Conservation (phyloP, 2,329 filamentous ascomycete genomes). For the Fusarium begoniae region DNA sequence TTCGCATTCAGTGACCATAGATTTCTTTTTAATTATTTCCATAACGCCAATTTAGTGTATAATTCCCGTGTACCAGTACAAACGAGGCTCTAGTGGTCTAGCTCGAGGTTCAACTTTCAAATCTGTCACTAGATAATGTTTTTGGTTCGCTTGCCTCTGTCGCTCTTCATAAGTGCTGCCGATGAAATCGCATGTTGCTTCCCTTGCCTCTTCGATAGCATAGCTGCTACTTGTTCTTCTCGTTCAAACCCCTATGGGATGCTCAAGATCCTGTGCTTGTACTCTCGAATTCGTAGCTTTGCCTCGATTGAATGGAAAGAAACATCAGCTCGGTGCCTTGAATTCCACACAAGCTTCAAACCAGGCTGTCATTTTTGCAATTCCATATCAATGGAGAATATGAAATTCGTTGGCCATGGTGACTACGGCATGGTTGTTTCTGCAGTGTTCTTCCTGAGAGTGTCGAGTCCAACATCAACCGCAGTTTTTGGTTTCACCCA, state of each 20-base stretch:
- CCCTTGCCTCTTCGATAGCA: neutral
- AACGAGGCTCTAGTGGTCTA: neutral
- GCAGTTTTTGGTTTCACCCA: conserved; percentile 42
- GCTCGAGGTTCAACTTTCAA: conserved; percentile 17
- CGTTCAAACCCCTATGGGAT: neutral
- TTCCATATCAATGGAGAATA: neutral
- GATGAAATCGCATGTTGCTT: neutral
- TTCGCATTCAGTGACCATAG: neutral
- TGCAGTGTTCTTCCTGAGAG: neutral
- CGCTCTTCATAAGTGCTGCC: neutral
- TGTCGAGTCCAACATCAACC: neutral
- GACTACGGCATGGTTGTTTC: neutral
- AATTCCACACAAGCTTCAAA: neutral
- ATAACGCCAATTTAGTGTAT: neutral
- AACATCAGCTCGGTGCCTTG: neutral
- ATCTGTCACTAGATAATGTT: neutral
- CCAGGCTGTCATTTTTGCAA: neutral
- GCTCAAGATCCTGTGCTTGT: neutral
- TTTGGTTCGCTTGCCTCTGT: neutral
- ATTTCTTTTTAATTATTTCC: neutral
- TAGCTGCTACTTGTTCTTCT: neutral
- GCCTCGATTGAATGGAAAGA: neutral
- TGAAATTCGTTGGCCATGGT: neutral
- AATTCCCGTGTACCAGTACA: neutral
- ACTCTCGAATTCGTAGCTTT: neutral